Evolutionary conservation across 768 basidiomycete genomes (phyloP), one percentile per base, ranked within the genome.

Genomic region (Panaeolus cyanescens): DNA sequence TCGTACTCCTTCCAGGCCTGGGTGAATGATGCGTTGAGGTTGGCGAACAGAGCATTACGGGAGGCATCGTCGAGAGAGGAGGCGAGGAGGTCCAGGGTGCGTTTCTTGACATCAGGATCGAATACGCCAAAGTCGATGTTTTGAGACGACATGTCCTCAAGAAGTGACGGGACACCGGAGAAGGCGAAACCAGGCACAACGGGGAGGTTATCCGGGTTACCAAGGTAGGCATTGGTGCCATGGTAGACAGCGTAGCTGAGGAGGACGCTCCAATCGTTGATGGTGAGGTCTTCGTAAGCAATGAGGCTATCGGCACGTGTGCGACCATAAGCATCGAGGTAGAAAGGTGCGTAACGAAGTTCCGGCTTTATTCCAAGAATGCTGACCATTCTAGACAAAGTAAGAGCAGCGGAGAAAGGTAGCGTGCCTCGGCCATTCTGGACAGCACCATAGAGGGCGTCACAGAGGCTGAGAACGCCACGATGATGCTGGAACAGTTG

Each of bases 261-360:
- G 17, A 90, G 64, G 6, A 79, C 68, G 39, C 80, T 80, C 76
- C 85, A 83, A 36, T 87, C 85, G 6, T 71, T 63, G 0, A 64
- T 2, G 0, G 66, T 62, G 42, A 87, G 75, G 4, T 74, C 71
- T 2, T 58, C 39, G n/a, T 65, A 53, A 0, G 69, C 65, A 54
- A 76, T 58, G 33, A 64, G 63, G 6, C 69, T 70, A 17, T 67
- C 54, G 56, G 66, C 63, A 63, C 75, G 70, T 12, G 79, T 69
- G n/a, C 74, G 63, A 8, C 72, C 72, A 67, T 86, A 88, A 12
- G 81, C 68, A 33, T 83, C 74, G 31, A 88, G 70, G 62, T 80
- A 74, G 57, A 74, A 72, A 6, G 73, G 70, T 2, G 78, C 76
- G 17, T 81, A 74, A 36, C 70, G 70, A 0, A 71, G 66, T 4